A percentile compares a stretch with the other conserved stretches of the same genome.
Conservation (phyloP, 768 basidiomycete genomes). For the Phlebiopsis flavidoalba region DNA sequence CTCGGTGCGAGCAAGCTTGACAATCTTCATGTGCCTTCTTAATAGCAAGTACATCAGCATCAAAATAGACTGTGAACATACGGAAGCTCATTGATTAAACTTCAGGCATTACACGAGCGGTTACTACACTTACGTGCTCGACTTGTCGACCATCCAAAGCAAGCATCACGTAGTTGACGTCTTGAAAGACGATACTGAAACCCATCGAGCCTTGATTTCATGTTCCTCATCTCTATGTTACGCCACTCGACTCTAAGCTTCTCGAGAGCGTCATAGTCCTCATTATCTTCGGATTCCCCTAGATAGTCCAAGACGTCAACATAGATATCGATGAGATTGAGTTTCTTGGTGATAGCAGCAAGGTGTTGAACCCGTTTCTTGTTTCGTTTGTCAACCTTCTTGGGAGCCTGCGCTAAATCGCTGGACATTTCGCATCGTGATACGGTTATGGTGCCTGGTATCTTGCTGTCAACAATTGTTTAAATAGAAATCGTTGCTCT, state of each 20-base stretch:
- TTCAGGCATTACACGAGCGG: conserved; percentile 2
- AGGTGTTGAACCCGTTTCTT: conserved; percentile 10
- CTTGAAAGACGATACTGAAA: background rate
- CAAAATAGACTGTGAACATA: conserved; percentile 10
- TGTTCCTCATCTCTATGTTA: background rate
- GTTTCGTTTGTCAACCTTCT: background rate
- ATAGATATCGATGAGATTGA: conserved; percentile 3
- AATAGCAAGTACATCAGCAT: conserved; percentile 19
- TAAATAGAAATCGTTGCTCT: background rate
- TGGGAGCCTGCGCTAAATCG: background rate
- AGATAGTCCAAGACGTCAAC: background rate
- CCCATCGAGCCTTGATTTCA: conserved; percentile 2
- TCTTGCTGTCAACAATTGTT: no score
- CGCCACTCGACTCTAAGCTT: background rate
- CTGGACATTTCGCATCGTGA: background rate
- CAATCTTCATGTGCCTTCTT: conserved; percentile 16
- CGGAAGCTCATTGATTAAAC: background rate
- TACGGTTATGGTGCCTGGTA: conserved; percentile 5
- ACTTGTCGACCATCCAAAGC: background rate
- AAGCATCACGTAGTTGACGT: background rate
- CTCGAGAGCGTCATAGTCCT: conserved; percentile 3
- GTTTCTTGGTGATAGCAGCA: conserved; percentile 2
- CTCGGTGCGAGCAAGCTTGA: conserved; percentile 15
- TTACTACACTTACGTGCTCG: conserved; percentile 3
- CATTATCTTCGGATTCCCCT: conserved; percentile 1